Evolutionary conservation across 2,329 filamentous ascomycete genomes (phyloP), one percentile per base, ranked within the genome.

Genomic region (Cladosporium sp.): DNA sequence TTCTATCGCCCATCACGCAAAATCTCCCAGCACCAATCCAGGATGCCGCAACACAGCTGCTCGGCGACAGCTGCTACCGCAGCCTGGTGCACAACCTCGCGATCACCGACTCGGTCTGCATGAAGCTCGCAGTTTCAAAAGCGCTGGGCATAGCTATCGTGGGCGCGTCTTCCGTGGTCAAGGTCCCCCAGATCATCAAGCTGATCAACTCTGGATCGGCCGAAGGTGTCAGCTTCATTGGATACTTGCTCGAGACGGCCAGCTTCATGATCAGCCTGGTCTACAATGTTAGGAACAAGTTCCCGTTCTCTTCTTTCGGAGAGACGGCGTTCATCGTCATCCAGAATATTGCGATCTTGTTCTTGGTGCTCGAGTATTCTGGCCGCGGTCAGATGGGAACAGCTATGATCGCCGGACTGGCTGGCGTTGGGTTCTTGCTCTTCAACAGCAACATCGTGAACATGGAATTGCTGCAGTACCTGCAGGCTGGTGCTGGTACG

Each of bases 161-260:
- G 67, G 86, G 81, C 61, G 89, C 90, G 49, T 91, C 87, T 28
- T 85, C 88, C 51, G 83, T 97, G 63, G 91, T 98, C 76, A 98
- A 98, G 76, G 84, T 98, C 22, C 93, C 93, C 0, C 93, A 98
- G 77, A 92, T 98, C 68, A 72, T 96, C 70, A 98, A 98, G 77
- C 84, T 98, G 48, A 73, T 93, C 65, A 78, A 79, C 66, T 90
- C 89, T 44, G 81, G 84, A 64, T 95, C 89, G 46, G 84, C 90
- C 28, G 81, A 83, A 42, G 93, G 93, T 62, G 81, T 98, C 56
- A 89, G 84, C 45, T 95, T 97, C 74, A 80, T 95, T 42, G 87
- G 88, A 32, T 97, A 96, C 75, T 78, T 93, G 33, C 88, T 98
- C 68, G 93, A 98, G 76, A 96, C 90, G 8, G 79, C 82, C 52